Evolutionary conservation across 768 basidiomycete species (phyloP), one percentile per base, ranked within the genome.

Genomic region (Pleurotus sapidus): DNA sequence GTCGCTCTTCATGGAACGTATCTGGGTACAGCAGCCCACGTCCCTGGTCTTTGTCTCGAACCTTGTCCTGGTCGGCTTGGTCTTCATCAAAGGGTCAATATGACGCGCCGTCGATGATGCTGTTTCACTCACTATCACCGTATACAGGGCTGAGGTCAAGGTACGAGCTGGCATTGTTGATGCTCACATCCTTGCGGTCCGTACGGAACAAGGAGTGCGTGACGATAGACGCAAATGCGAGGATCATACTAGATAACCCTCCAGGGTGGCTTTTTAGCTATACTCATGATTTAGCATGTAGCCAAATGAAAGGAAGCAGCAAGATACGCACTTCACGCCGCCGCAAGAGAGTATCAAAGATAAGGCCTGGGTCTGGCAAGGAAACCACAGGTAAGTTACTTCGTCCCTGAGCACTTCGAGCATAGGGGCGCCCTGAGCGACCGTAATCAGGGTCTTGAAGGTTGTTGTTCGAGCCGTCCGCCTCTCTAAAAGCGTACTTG

Each of bases 181-280:
- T 72, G 34, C 69, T 71, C 60, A 67, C 70, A 60, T 82, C 73
- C 3, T 62, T 55, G 5, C 62, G 67, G 59, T 78, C 70, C 1
- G 83, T 83, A 38, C 77, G 69, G 74, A 84, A 87, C 12, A 85
- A 67, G 5, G 75, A 77, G 68, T 88, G 87, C 47, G 81, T 86
- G 56, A 88, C 76, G 40, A 88, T 69, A 37, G 83, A 74, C 2
- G 87, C 88, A 60, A 86, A 87, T 2, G 87, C 83, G 61, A 88
- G 88, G 62, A 84, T 81, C 46, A 86, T 63, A 62, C 77, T 80
- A 12, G 84, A 87, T 57, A 84, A 76, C 20, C 87, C 88, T 5
- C 77, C 79, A 3, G 79, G 72, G 63, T 86, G 84, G 30, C 30
- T 34, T 34, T 34, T 34, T 3, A 34, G 11, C 30, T 34, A 34